phyloP scores from a whole-genome alignment of 257 asterid species.

The Solanum paucissectum region DNA sequence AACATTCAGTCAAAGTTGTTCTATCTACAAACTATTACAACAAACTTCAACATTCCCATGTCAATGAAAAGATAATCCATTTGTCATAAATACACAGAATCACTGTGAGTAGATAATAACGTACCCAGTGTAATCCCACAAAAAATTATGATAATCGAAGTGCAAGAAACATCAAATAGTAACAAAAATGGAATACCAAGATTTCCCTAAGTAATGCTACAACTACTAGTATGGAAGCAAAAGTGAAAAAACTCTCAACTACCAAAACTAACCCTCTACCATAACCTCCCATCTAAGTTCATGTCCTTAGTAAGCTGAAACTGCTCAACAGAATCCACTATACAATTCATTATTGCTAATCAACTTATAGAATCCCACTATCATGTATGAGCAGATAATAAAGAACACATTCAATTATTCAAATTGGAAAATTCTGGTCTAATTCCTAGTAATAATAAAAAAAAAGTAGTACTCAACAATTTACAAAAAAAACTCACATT shows the following conservation, averaged over 20 bases:
- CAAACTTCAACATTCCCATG: background rate
- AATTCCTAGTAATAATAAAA: background rate
- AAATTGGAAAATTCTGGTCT: background rate
- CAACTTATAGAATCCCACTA: background rate
- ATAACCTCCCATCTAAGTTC: background rate
- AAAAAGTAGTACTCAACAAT: background rate
- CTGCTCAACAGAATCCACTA: background rate
- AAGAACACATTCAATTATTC: background rate
- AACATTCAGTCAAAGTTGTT: background rate
- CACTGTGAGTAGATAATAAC: background rate
- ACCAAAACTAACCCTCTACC: background rate
- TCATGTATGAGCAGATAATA: background rate
- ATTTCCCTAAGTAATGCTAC: background rate
- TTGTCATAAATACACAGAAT: background rate
- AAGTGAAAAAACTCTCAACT: background rate
- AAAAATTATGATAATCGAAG: background rate
- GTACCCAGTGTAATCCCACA: background rate
- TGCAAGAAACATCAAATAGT: background rate
- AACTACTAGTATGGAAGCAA: background rate
- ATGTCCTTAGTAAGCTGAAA: background rate
- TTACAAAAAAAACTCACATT: slow-evolving; percentile 14
- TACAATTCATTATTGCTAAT: background rate
- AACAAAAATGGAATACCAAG: background rate
- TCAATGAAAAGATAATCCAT: background rate
- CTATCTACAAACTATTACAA: background rate